Percentiles rank a stretch among this genome's conserved stretches.
Conservation (phyloP, 2,329 filamentous ascomycete genomes). For the Penicillium sp. region DNA sequence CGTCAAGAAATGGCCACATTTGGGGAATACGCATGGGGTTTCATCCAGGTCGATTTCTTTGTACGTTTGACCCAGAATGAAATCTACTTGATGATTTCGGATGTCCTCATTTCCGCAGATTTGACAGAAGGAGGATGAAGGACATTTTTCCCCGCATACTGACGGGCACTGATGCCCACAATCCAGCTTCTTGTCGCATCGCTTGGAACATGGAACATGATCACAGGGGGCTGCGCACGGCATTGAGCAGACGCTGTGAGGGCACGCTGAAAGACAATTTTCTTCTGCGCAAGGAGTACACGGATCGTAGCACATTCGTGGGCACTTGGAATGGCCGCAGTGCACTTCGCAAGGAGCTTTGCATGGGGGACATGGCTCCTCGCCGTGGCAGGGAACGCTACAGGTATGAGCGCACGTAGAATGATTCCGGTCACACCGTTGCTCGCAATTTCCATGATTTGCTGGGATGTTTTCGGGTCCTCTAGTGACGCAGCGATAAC, state of each 20-base stretch:
- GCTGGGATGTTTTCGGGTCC: conserved; percentile 27
- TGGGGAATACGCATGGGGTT: conserved; percentile 60
- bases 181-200: conserved; percentile 53
- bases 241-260: conserved; percentile 52
- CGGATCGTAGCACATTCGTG: conserved; percentile 56
- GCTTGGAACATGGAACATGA: conserved; percentile 61
- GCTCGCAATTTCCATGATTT: conserved; percentile 45
- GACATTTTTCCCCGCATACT: conserved; percentile 64
- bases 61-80: conserved; percentile 56
- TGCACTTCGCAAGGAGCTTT: conserved; percentile 51
- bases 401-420: conserved; percentile 60
- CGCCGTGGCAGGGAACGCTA: conserved; percentile 51
- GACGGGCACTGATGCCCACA: conserved; percentile 67
- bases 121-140: conserved; percentile 55
- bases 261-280: conserved; percentile 55
- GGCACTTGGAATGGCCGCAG: conserved; percentile 58
- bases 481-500: conserved; percentile 48
- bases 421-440: conserved; percentile 52
- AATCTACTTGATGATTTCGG: conserved; percentile 54
- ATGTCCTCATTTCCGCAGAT: conserved; percentile 47
- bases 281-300: conserved; percentile 61
- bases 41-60: conserved; percentile 57
- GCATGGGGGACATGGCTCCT: conserved; percentile 30
- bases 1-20: conserved; percentile 64
- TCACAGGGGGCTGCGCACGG: conserved; percentile 68